Base-by-base conservation (phyloP, 148 eudicot genomes). In the Fagopyrum homotropicum region DNA sequence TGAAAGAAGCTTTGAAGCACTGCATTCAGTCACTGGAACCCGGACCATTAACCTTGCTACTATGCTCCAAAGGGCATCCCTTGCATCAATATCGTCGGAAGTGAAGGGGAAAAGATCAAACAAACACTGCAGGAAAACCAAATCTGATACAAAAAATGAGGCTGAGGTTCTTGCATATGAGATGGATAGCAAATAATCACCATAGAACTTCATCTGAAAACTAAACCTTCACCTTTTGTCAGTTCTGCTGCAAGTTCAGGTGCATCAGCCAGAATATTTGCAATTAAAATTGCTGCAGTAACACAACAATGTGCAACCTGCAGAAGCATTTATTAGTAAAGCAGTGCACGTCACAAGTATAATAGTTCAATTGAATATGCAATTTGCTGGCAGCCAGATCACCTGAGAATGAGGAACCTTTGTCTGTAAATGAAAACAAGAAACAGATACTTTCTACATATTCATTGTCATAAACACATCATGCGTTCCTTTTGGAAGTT, bases 281-380 rank as follows among this genome's bases (percentile, higher is more conserved):
- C 99, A 66, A 86, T 79, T 75, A 92, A 69, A 81, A 95, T 89
- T 51, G 96, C 91, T 72, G 96, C 90, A 76, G 96, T 86, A 75
- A 95, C 91, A 81, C 97, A 95, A 76, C 92, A 92, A 76, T 78
- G 86, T 70, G 92, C 88, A 77, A 95, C 81, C 99, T 95, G 93
- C 82, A 86, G 22, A 72, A 12, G 73, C 45, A 54, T 7, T 74
- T 48, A 40, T n/a, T 8, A 45, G 22, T 12, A 16, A 66, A 30
- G 4, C 46, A 48, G 5, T 12, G 45, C 7, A 63, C 7, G 19
- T 46, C 9, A 11, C 8, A 15, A 22, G 14, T 15, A 46, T 26
- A 43, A 30, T 35, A 26, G n/a, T 12, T 51, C 76, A 3, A 30
- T 54, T 61, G 16, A 9, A 61, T 61, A 3, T 61, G 19, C 68